Evolutionary conservation across 2,329 filamentous ascomycete species (phyloP), one percentile per base, ranked within the genome.

Genomic region (Pestalotiopsis sp.): DNA sequence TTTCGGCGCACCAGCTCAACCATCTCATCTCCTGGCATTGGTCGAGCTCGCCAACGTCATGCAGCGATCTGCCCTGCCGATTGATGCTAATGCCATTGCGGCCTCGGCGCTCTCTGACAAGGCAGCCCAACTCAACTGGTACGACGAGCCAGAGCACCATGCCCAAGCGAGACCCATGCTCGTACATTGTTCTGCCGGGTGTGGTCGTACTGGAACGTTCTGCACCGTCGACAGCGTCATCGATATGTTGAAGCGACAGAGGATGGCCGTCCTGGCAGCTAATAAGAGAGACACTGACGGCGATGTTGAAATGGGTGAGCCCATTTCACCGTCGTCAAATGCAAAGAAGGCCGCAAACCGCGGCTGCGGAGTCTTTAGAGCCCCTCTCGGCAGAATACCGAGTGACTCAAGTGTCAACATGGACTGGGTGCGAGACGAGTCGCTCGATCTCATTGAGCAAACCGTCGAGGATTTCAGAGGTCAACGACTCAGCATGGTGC

Each of bases 191-290:
- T 97, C 94, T 66, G 96, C 96, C 3, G 96, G 96, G 0, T 99
- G 96, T 80, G 96, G 96, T 0, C 91, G 96, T 14, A 99, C 96
- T 0, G 96, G 96, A 3, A 95, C 96, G 0, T 99, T 98, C 76
- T 98, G 96, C 78, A 97, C 96, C 0, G 94, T 98, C 17, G 96
- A 98, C 78, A 95, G 92, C 52, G 96, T 98, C 9, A 91, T 98
- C 67, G 94, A 98, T 79, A 97, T 98, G 92, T 82, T 99, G 69
- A 97, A 97, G 82, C 89, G 93, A n/a, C 94, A 97, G 79, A 87
- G 83, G 39, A 78, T 82, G 64, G 78, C 78, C 9, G 79, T 71
- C 48, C 44, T 75, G 24, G 72, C 67, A 44, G 68, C 70, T 4
- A 70, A 68, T 4, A 67, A 70, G 9, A 71, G 74, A 3, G 80